Conservation (phyloP, 208 protist species). For the Leishmania tropica region DNA sequence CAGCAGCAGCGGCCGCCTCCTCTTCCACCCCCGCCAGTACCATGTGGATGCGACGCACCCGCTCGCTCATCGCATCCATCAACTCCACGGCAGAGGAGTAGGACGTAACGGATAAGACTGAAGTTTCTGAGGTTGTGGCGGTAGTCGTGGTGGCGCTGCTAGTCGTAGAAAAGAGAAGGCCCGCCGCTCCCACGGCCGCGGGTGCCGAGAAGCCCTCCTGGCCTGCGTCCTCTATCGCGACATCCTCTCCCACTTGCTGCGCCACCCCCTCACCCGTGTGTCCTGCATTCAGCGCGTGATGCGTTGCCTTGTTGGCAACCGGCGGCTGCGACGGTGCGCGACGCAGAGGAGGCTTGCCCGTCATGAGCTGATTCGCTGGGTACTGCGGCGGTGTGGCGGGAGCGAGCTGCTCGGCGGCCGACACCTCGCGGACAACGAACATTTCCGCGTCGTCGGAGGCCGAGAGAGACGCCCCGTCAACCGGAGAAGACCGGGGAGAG, state of each 20-base stretch:
- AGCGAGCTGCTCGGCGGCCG: slow-evolving; percentile 11
- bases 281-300: not conserved
- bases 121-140: not conserved
- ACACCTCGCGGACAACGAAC: slow-evolving; percentile 19
- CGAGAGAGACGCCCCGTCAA: slow-evolving; percentile 1
- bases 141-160: not conserved
- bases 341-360: slow-evolving; percentile 3
- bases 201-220: not conserved
- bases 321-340: not conserved
- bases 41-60: slow-evolving; percentile 52
- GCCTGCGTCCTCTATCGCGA: not conserved
- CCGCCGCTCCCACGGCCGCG: not conserved
- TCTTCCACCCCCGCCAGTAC: slow-evolving; percentile 30
- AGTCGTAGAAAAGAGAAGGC: not conserved
- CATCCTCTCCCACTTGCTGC: not conserved
- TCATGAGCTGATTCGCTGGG: slow-evolving; percentile 6
- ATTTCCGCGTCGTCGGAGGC: slow-evolving; percentile 11
- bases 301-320: not conserved
- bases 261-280: not conserved
- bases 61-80: slow-evolving; percentile 51
- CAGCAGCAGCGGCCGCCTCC: not conserved
- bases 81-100: slow-evolving; percentile 21
- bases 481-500: not conserved
- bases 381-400: slow-evolving; percentile 4
- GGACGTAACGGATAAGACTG: slow-evolving; percentile 5